These are phyloP conservation scores for Tritrichomonas musculus DNA, from an alignment of 208 protist genomes.

Conservation along the genomic window DNA sequence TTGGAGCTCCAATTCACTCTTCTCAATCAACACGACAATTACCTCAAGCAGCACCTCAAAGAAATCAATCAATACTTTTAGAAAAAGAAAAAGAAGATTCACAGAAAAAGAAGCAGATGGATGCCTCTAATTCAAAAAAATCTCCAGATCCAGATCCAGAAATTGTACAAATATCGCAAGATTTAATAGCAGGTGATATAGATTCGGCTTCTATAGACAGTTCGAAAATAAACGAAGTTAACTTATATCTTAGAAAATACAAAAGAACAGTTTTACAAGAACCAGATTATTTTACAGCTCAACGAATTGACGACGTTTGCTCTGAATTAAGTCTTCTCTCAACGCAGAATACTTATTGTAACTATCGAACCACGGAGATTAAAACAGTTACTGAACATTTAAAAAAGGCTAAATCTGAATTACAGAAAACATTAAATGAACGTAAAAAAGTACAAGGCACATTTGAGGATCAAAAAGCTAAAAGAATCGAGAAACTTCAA, in stretches of 20 bases:
- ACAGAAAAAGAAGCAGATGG: no score
- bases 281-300: background rate
- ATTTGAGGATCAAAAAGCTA: background rate
- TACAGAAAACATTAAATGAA: background rate
- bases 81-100: no score
- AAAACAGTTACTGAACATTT: background rate
- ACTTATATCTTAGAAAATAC: background rate
- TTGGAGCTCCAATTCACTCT: no score
- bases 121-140: no score
- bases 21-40: no score
- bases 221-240: background rate
- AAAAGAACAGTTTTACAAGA: background rate
- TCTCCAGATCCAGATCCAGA: no score
- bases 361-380: background rate
- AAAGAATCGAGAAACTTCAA: background rate
- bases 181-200: no score
- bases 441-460: background rate
- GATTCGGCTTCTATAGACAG: background rate
- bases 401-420: background rate
- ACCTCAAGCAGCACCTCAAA: no score
- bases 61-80: no score
- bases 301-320: background rate
- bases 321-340: background rate
- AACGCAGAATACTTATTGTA: background rate
- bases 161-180: no score